A percentile compares a stretch with the other conserved stretches of the same genome.
Evolutionary conservation across 331 rosid genomes (phyloP).

Genomic region (Cydonia oblonga): DNA sequence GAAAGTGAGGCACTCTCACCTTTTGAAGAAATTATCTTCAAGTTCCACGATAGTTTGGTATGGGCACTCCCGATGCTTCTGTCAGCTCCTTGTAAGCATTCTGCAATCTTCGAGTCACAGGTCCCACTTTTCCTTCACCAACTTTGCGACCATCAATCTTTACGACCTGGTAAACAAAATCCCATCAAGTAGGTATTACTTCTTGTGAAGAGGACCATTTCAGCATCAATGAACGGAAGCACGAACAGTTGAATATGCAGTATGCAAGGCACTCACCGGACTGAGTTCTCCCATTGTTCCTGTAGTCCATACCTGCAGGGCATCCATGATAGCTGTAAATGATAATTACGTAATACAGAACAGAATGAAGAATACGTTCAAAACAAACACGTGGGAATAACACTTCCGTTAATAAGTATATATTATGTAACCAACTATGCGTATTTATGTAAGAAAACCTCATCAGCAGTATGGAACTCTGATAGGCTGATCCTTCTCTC

Average conservation of each 20-base stretch:
- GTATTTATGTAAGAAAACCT: constrained; percentile 29
- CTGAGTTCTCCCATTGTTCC: constrained; percentile 91
- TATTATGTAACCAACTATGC: background rate
- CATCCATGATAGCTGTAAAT: background rate
- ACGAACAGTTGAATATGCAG: background rate
- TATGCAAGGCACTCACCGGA: constrained; percentile 42
- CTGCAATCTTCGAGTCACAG: constrained; percentile 61
- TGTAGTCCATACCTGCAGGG: constrained; percentile 72
- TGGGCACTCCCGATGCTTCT: constrained; percentile 52
- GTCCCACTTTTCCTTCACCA: constrained; percentile 77
- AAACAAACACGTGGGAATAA: background rate
- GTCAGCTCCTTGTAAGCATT: constrained; percentile 61
- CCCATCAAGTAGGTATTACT: background rate
- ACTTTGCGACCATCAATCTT: constrained; percentile 80
- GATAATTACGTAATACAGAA: too few relatives aligned
- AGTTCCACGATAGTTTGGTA: constrained; percentile 34
- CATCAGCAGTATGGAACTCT: constrained; percentile 79
- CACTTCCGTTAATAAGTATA: background rate
- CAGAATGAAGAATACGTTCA: background rate
- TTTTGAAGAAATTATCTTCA: background rate
- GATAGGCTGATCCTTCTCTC: constrained; percentile 78
- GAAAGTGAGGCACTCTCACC: constrained; percentile 13
- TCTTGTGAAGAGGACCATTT: background rate
- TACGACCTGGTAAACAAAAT: constrained; percentile 41
- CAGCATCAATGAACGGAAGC: background rate